These are phyloP conservation scores for Trametes meyenii DNA, from an alignment of 768 basidiomycete species.

Conservation along the genomic window DNA sequence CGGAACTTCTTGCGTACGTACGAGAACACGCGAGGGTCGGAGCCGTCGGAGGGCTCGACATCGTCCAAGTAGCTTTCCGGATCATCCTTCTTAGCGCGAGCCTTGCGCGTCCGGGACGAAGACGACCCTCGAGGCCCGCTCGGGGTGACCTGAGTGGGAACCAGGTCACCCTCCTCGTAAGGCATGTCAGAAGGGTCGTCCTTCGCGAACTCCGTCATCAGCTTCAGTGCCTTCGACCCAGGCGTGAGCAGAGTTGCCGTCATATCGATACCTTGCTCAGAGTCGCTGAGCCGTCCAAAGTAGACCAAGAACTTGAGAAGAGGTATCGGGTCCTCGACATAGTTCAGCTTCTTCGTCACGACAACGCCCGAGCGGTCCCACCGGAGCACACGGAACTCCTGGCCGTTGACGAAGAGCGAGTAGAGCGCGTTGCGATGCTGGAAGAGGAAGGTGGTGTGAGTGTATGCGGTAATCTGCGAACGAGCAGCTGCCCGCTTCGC, in stretches of 20 bases:
- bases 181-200: too few relatives aligned
- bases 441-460: not conserved
- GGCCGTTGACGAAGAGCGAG: slow-evolving; percentile 4
- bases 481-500: not conserved
- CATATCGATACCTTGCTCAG: not conserved
- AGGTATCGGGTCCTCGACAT: not conserved
- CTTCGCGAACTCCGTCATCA: not conserved
- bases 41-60: not conserved
- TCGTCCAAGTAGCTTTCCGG: not conserved
- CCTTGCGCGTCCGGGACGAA: too few relatives aligned
- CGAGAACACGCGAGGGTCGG: not conserved
- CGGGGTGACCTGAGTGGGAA: too few relatives aligned
- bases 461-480: not conserved
- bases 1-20: not conserved
- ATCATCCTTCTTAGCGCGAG: too few relatives aligned
- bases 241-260: not conserved
- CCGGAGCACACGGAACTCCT: not conserved
- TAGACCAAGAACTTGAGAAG: not conserved
- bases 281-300: not conserved
- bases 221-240: not conserved
- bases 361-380: slow-evolving; percentile 1
- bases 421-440: slow-evolving; percentile 5
- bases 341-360: not conserved
- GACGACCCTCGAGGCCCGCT: too few relatives aligned
- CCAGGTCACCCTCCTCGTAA: too few relatives aligned